These are phyloP conservation scores for Haematococcus lacustris DNA, from an alignment of 139 green algal genomes.

Conservation along the genomic window DNA sequence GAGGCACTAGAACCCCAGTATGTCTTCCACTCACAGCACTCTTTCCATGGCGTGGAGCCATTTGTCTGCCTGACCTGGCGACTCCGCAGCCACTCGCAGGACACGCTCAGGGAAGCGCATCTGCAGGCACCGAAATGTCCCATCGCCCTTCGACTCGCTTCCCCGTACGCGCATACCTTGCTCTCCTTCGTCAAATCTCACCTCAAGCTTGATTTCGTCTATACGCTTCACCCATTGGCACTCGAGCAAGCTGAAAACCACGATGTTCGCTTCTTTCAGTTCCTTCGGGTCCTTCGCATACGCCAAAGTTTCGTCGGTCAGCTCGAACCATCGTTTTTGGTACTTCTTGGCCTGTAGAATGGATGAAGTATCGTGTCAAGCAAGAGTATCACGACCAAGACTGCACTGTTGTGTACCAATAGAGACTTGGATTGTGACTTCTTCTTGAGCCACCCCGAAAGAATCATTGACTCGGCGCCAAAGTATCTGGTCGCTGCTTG, in stretches of 20 bases:
- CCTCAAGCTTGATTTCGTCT: constrained; percentile 14
- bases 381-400: too few relatives aligned
- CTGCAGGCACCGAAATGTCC: constrained; percentile 5
- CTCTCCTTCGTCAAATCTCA: neutral
- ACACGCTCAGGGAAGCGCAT: constrained; percentile 16
- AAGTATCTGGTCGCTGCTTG: too few relatives aligned
- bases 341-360: constrained; percentile 16
- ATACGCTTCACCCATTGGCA: constrained; percentile 6
- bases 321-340: constrained; percentile 19
- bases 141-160: neutral
- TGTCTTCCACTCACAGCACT: constrained; percentile 5
- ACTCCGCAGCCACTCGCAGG: constrained; percentile 8
- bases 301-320: constrained; percentile 14
- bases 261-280: neutral
- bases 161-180: neutral
- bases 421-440: too few relatives aligned
- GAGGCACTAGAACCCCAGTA: too few relatives aligned
- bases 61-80: constrained; percentile 7
- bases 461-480: too few relatives aligned
- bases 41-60: constrained; percentile 6
- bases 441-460: too few relatives aligned
- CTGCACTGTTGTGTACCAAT: too few relatives aligned
- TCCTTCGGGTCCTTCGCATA: constrained; percentile 14
- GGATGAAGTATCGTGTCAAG: too few relatives aligned
- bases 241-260: constrained; percentile 12